These are phyloP conservation scores for Xylaria grammica DNA, from an alignment of 495 filamentous ascomycete species.

Conservation along the genomic window DNA sequence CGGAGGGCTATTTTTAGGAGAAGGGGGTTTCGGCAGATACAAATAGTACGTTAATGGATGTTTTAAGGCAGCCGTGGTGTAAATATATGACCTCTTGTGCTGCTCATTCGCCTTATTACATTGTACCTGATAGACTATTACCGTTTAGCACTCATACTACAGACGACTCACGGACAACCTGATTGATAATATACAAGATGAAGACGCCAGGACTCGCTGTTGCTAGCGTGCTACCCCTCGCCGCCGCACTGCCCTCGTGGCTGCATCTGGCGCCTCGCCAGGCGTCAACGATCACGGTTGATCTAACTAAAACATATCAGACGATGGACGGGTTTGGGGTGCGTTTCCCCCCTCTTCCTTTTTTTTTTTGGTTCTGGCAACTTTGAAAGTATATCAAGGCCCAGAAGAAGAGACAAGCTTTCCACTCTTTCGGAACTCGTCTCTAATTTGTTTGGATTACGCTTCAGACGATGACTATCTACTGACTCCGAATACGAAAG, in stretches of 20 bases:
- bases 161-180: neutral
- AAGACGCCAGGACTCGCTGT: slow-evolving; percentile 24
- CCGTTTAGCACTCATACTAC: neutral
- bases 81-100: neutral
- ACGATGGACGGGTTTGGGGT: slow-evolving; percentile 57
- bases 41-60: neutral
- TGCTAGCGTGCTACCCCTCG: slow-evolving; percentile 27
- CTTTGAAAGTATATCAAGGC: neutral
- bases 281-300: slow-evolving; percentile 47
- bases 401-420: too few relatives aligned
- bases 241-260: slow-evolving; percentile 29
- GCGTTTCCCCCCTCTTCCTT: neutral
- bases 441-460: too few relatives aligned
- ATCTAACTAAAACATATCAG: slow-evolving; percentile 49
- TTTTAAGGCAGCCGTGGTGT: neutral
- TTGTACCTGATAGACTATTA: neutral
- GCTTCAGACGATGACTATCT: neutral
- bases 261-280: slow-evolving; percentile 31
- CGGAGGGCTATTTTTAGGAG: neutral
- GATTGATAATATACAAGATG: slow-evolving; percentile 26
- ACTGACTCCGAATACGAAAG: neutral
- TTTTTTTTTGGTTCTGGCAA: neutral
- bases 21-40: slow-evolving; percentile 5
- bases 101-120: neutral
- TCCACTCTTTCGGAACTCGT: too few relatives aligned